These are phyloP conservation scores for Poa pratensis DNA, from an alignment of 176 grass and related monocot species.

Conservation along the genomic window DNA sequence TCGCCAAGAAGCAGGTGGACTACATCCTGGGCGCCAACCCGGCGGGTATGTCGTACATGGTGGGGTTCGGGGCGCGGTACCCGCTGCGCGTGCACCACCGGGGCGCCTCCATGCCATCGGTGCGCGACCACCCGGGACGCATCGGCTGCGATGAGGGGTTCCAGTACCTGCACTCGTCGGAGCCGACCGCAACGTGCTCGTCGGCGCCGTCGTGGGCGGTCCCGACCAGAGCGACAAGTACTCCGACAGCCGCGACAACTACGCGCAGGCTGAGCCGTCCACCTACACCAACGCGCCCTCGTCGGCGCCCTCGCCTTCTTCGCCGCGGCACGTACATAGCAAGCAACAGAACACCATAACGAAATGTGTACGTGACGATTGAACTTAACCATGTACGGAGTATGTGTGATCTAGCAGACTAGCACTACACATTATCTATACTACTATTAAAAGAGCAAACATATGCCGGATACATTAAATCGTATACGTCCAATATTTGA, in stretches of 20 bases:
- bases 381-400: too few species aligned
- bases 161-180: conserved; percentile 51
- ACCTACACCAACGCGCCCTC: conserved; percentile 78
- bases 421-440: background rate
- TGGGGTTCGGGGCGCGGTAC: conserved; percentile 52
- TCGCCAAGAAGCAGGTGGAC: conserved; percentile 75
- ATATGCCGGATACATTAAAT: too few species aligned
- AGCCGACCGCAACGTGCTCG: conserved; percentile 56
- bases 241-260: conserved; percentile 59
- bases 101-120: conserved; percentile 59
- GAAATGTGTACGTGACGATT: too few species aligned
- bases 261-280: conserved; percentile 51
- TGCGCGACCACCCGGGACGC: conserved; percentile 45
- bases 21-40: conserved; percentile 72
- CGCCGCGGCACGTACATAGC: conserved; percentile 19
- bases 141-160: conserved; percentile 61
- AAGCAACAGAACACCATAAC: too few species aligned
- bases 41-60: conserved; percentile 62
- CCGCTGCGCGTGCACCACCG: conserved; percentile 64
- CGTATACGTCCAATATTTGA: too few species aligned
- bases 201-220: conserved; percentile 61
- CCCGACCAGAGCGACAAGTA: conserved; percentile 41
- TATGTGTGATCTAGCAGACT: background rate
- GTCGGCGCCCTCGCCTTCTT: conserved; percentile 69
- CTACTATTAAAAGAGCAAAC: too few species aligned